These are phyloP conservation scores for Phytophthora pini DNA, from an alignment of 352 stramenopile genomes.

Conservation along the genomic window DNA sequence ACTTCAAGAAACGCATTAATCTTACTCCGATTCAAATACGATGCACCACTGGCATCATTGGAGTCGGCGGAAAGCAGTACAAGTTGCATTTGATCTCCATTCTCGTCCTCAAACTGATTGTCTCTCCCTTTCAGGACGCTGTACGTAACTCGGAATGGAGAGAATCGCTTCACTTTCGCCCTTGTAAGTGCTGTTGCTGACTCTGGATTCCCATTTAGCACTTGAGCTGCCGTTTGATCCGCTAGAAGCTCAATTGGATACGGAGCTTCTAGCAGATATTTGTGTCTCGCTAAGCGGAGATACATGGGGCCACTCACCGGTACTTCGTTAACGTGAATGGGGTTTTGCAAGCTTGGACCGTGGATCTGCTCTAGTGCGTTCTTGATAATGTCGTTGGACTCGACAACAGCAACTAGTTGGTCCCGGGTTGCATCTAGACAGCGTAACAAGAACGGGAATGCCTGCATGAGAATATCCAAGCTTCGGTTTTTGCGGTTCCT, in stretches of 20 bases:
- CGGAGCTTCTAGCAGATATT: conserved; percentile 51
- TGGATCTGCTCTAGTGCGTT: conserved; percentile 56
- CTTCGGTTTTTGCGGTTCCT: conserved; percentile 56
- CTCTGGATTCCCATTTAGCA: conserved; percentile 37
- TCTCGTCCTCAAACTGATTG: conserved; percentile 23
- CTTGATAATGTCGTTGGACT: conserved; percentile 63
- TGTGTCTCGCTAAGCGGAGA: conserved; percentile 51
- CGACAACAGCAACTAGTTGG: conserved; percentile 42
- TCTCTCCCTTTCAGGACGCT: conserved; percentile 21
- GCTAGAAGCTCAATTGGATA: conserved; percentile 58
- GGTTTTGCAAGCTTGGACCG: not conserved
- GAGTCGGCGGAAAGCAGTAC: conserved; percentile 38
- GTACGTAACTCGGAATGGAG: conserved; percentile 39
- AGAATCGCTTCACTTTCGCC: conserved; percentile 37
- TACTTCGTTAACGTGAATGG: conserved; percentile 8
- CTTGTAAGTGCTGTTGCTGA: conserved; percentile 1
- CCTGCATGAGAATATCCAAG: conserved; percentile 51
- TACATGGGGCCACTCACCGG: conserved; percentile 26
- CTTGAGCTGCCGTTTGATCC: conserved; percentile 44
- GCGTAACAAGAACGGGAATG: conserved; percentile 53
- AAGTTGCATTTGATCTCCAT: conserved; percentile 20
- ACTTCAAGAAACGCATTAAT: conserved; percentile 69
- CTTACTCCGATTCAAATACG: conserved; percentile 69
- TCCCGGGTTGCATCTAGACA: conserved; percentile 58
- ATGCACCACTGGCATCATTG: conserved; percentile 46